Base-by-base conservation (phyloP, 2,329 filamentous ascomycete species). In the Xylaria arbuscula region DNA sequence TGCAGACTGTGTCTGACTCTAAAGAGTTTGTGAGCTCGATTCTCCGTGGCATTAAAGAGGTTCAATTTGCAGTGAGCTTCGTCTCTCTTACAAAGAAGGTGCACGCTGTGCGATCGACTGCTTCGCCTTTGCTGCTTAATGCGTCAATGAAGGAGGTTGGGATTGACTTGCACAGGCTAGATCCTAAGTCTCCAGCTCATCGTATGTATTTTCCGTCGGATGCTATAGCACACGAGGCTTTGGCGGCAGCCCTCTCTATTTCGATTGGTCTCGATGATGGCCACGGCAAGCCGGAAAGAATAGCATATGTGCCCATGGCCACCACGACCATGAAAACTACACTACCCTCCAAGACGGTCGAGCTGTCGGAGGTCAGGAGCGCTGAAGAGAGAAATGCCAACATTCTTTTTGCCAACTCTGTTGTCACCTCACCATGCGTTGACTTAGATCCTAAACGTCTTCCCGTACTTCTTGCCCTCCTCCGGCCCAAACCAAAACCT, bases 191-290 rank as follows among this genome's bases (percentile, higher is more conserved):
- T 17, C 94, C 96, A 0, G 94, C 95, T 0, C 96, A 99, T 84
- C 90, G 96, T 71, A 99, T 98, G 96, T 98, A 99, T 80, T 99
- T 99, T 77, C 93, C 94, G 2, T 89, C 92, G 24, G 91, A 93
- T 70, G 96, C 98, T 77, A 90, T 98, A 75, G 96, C 96, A 13
- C 96, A 99, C 79, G 95, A 99, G 83, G 96, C 94, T 11, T 86
- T 99, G 42, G 87, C 96, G 24, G 96, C 95, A 19, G 96, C 94
- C 3, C 89, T 99, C 48, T 97, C 96, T 0, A 92, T 99, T 64
- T 95, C 95, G 0, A 86, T 98, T 66, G 96, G 94, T 47, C 85
- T 99, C 42, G 94, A 98, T 76, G 94, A 98, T 78, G 93, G 93
- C n/a, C 89, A 91, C 34, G 92, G 92, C 9, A 92, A 92, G 74